Evolutionary conservation across 2,329 filamentous ascomycete genomes (phyloP).

Genomic region (Penicillium sp.): DNA sequence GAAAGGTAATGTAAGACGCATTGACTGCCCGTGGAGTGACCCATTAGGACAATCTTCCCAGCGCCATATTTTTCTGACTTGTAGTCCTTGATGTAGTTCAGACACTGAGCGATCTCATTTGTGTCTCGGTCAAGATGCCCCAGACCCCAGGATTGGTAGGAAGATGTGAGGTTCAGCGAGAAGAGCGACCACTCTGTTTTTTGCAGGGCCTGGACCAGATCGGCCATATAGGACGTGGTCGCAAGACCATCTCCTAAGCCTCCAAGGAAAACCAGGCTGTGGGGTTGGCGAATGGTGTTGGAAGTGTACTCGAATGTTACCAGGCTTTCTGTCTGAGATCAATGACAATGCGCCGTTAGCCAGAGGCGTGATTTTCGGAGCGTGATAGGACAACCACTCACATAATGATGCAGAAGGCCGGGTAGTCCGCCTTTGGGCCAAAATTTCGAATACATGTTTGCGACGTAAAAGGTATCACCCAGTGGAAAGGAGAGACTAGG

Average conservation of each 20-base stretch:
- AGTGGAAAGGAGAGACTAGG: neutral
- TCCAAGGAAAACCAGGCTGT: constrained; percentile 62
- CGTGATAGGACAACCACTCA: constrained; percentile 21
- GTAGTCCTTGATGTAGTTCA: constrained; percentile 54
- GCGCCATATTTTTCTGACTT: constrained; percentile 32
- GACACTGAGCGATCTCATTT: constrained; percentile 56
- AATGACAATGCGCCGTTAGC: constrained; percentile 16
- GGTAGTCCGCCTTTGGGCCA: constrained; percentile 42
- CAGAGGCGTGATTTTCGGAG: neutral
- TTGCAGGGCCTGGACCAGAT: constrained; percentile 53
- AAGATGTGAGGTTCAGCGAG: constrained; percentile 56
- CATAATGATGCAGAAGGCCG: constrained; percentile 43
- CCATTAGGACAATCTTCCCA: constrained; percentile 66
- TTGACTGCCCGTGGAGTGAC: constrained; percentile 71
- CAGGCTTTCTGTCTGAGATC: constrained; percentile 36
- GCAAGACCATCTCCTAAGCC: constrained; percentile 63
- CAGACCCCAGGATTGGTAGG: constrained; percentile 60
- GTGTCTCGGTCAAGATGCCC: constrained; percentile 58
- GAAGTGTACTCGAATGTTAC: constrained; percentile 47
- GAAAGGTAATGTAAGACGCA: constrained; percentile 68
- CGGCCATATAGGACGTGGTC: constrained; percentile 58
- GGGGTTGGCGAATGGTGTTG: constrained; percentile 35
- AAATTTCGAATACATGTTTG: constrained; percentile 40
- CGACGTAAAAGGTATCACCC: neutral
- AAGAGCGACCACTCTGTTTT: constrained; percentile 59